phyloP scores from a whole-genome alignment of 306 rosid species.

The Crataegus laevigata region DNA sequence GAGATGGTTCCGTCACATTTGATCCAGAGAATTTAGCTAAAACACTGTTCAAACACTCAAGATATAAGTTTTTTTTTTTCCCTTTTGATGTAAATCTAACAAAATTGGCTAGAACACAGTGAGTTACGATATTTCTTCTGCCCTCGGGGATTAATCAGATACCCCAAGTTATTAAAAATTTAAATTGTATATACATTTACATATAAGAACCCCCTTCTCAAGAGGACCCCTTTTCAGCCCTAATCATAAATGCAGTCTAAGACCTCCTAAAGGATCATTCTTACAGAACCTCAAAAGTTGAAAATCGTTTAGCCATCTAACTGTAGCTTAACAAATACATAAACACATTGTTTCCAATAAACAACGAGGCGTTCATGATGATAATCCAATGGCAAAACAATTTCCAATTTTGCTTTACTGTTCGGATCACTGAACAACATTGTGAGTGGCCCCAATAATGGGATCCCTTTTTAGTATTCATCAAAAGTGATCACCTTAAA shows the following conservation, averaged over 20 bases:
- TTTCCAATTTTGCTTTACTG: not conserved
- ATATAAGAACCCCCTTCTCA: not conserved
- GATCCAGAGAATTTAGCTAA: conserved; percentile 48
- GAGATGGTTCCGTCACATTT: conserved; percentile 53
- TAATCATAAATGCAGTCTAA: not conserved
- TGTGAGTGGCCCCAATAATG: not conserved
- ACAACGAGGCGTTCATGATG: not conserved
- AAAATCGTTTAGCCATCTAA: not conserved
- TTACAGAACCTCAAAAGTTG: not conserved
- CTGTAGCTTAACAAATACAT: not conserved
- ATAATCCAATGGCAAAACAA: not conserved
- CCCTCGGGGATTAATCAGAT: not conserved
- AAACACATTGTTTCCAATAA: not conserved
- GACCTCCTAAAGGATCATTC: not conserved
- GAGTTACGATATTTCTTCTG: not conserved
- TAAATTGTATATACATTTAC: not conserved
- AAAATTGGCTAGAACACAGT: conserved; percentile 1
- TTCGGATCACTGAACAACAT: not conserved
- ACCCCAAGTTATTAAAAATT: not conserved
- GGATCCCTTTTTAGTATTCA: not conserved
- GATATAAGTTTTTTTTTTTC: conserved; percentile 5
- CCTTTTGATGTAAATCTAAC: not conserved
- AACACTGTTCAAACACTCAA: conserved; percentile 51
- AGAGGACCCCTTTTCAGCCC: not conserved
- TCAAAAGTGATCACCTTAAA: not conserved